phyloP scores from a whole-genome alignment of 768 basidiomycete genomes.

The Mycena floridula region DNA sequence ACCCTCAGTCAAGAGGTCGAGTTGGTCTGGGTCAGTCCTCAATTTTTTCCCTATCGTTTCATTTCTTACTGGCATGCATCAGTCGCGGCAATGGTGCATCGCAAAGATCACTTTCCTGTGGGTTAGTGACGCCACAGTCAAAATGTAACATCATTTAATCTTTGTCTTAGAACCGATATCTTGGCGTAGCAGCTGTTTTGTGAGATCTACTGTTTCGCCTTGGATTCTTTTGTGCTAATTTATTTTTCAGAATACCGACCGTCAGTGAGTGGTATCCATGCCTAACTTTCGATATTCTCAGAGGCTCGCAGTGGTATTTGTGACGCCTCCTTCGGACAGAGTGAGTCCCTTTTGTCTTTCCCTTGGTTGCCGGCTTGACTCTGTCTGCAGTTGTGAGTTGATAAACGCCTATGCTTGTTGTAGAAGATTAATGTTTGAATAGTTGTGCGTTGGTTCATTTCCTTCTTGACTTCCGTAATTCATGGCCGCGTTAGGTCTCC shows the following conservation, averaged over 20 bases:
- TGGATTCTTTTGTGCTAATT: no score
- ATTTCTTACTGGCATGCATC: no score
- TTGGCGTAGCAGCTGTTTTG: no score
- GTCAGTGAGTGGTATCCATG: no score
- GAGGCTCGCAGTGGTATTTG: background rate
- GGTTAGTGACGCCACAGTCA: no score
- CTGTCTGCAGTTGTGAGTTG: background rate
- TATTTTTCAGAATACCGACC: no score
- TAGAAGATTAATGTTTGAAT: background rate
- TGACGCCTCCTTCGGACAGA: background rate
- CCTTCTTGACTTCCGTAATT: background rate
- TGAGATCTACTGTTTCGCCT: no score
- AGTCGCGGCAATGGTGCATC: background rate
- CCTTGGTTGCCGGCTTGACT: background rate
- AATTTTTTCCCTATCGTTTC: background rate
- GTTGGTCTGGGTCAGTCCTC: background rate
- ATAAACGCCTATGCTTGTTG: no score
- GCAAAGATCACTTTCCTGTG: background rate
- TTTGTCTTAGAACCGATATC: no score
- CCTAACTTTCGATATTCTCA: no score
- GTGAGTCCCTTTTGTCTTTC: background rate
- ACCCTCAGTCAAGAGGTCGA: background rate
- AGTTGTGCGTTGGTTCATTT: background rate
- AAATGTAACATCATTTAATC: no score
- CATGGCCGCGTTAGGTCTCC: no score